Evolutionary conservation across 2,329 filamentous ascomycete species (phyloP).

Genomic region (Ascomycota sp.): DNA sequence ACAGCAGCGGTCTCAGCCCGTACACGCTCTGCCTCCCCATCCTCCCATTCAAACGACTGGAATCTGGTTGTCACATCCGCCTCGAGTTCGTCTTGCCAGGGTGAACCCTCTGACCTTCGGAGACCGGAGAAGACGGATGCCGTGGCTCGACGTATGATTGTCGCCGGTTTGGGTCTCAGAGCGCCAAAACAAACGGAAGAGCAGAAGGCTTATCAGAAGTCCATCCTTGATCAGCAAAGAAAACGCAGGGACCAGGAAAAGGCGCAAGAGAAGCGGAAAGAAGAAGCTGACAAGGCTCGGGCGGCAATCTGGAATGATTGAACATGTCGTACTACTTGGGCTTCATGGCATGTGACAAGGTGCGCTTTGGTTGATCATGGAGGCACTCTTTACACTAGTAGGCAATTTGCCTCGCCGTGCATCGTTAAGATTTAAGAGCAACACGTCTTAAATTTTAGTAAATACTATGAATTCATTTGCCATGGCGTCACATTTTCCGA

Average conservation of each 20-base stretch:
- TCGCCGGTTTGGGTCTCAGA: conserved; percentile 64
- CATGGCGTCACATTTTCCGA: too few species aligned
- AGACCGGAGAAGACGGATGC: conserved; percentile 86
- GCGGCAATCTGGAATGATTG: conserved; percentile 70
- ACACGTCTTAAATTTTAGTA: too few species aligned
- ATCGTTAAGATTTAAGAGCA: too few species aligned
- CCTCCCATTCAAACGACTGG: too few species aligned
- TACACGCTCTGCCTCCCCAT: background rate
- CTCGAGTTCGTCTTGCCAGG: too few species aligned
- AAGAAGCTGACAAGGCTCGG: conserved; percentile 56
- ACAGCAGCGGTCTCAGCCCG: conserved; percentile 3
- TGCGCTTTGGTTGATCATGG: too few species aligned
- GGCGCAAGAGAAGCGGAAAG: conserved; percentile 36
- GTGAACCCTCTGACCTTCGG: conserved; percentile 7
- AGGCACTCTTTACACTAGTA: too few species aligned
- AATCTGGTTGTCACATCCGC: too few species aligned
- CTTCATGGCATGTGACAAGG: too few species aligned
- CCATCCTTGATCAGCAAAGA: conserved; percentile 66
- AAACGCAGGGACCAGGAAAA: conserved; percentile 54
- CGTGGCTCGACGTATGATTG: conserved; percentile 77
- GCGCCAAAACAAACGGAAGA: conserved; percentile 71
- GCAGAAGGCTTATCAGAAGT: conserved; percentile 68
- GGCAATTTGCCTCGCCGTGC: too few species aligned
- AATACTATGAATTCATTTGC: too few species aligned
- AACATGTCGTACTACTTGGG: too few species aligned